phyloP scores from a whole-genome alignment of 805 yeast species.

The Nakazawaea sp. region DNA sequence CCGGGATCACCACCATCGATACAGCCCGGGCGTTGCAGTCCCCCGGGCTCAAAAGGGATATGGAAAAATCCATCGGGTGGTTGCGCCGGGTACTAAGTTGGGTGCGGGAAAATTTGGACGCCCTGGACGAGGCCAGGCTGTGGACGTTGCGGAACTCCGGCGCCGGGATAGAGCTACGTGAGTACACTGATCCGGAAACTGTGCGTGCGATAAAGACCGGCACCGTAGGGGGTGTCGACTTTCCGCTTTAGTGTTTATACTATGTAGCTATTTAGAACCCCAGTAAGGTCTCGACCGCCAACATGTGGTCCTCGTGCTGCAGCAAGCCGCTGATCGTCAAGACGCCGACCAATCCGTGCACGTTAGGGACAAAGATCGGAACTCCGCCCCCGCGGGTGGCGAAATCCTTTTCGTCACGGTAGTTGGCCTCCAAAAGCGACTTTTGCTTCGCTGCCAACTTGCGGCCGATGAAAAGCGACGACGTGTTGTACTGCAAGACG shows the following conservation, averaged over 20 bases:
- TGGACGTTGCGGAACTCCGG: too few relatives aligned
- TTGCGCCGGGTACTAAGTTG: too few relatives aligned
- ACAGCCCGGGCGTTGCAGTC: too few relatives aligned
- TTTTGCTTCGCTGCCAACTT: conserved; percentile 29
- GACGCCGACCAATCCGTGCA: conserved; percentile 32
- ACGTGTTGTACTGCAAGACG: conserved; percentile 38
- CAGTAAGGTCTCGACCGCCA: conserved; percentile 32
- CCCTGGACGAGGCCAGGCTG: too few relatives aligned
- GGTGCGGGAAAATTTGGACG: too few relatives aligned
- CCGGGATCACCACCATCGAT: too few relatives aligned
- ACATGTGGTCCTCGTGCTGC: conserved; percentile 46
- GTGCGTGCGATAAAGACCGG: neutral
- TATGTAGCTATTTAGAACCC: too few relatives aligned
- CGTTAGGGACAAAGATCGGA: conserved; percentile 31
- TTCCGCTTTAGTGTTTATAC: too few relatives aligned
- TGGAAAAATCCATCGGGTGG: too few relatives aligned
- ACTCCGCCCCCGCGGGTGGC: conserved; percentile 54
- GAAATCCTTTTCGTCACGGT: conserved; percentile 34
- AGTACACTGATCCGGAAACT: neutral
- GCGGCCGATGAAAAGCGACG: conserved; percentile 41
- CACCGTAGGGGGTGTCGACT: too few relatives aligned
- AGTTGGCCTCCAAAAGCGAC: conserved; percentile 30
- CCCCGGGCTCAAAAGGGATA: too few relatives aligned
- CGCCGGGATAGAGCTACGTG: too few relatives aligned
- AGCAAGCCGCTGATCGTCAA: conserved; percentile 51